Base-by-base conservation (phyloP, 2,329 filamentous ascomycete species). In the Botrytis porri region DNA sequence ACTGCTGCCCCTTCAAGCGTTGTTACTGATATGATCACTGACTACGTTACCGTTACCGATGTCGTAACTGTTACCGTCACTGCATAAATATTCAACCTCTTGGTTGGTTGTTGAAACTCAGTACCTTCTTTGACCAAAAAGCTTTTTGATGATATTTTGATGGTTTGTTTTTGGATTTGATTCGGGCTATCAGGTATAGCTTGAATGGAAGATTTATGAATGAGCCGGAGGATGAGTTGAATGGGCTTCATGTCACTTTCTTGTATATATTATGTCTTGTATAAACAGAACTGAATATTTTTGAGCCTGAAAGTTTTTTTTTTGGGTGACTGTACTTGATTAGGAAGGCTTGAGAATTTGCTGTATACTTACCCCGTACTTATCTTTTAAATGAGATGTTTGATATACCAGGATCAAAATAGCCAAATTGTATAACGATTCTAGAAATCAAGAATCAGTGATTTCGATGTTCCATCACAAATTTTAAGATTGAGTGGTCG, bases 31-130 rank as follows among this genome's bases (percentile, higher is more conserved):
- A 22, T 48, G 32, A 60, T 72, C 54, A 69, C 62, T 9, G 63
- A 60, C 7, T 69, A 67, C 18, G 25, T 54, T 1, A 69, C 63
- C 1, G 16, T 72, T 8, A 72, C 62, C 16, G 70, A 72, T 29
- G n/a, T 67, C 10, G 51, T 72, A 25, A 67, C 62, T 25, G 62
- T 67, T n/a, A 72, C 70, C 4, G 41, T 72, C 12, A 72, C 70
- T 22, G 48, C 48, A 41, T 35, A 45, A 66, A 37, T 48, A 0
- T 1, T 37, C 1, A 7, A 65, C 7, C 3, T 14, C 37, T 37
- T 1, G 63, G 9, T 22, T 54, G 5, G 12, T 18, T 18, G n/a
- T n/a, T n/a, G n/a, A 4, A 18, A 29, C 41, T 32, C 22, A 18
- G 18, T 1, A 37, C 7, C 45, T 51, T n/a, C 32, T 48, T 37